Evolutionary conservation across 805 yeast species (phyloP), one percentile per base, ranked within the genome.

Genomic region (Candida verbasci): DNA sequence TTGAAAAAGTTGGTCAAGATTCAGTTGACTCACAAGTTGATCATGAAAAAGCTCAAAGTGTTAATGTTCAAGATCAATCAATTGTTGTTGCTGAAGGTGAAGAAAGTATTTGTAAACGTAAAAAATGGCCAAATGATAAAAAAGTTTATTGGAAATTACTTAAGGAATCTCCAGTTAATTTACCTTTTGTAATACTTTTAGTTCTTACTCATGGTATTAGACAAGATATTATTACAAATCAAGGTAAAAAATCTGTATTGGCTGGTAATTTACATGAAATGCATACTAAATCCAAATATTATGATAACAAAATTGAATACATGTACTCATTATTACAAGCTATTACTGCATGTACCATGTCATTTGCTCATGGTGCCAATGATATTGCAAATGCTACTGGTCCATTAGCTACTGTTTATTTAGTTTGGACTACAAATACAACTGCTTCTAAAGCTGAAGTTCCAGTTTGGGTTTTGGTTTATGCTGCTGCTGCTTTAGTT

Each of bases 331-430:
- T 81, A 43, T 62, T 81, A 37, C 91, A 82, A 60, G 80, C 78
- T 35, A 58, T 82, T 44, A 82, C 89, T 28, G 89, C 91, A 11
- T 73, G 79, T 47, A 82, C 87, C 34, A 81, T 82, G 82, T 82
- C 89, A 2, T 81, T 83, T 57, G 86, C 89, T 6, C 91, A 82
- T 52, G 91, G 91, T 39, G 80, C 91, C 26, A 82, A 82, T 52
- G 91, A 82, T 60, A 80, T 83, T 44, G 72, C 87, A 33, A 82
- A 82, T 49, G 88, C 91, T 25, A 74, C 84, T 22, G 89, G 87
- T 46, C 89, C 91, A 23, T 66, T 80, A 47, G 63, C 87, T 30
- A 71, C 87, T 10, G 72, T 82, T 16, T 82, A 78, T 55, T 58
- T 68, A 29, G 65, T 78, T 17, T 82, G 88, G 87, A 56, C 56